Conservation (phyloP, 73 alveolate genomes). For the Diophrys sp. region DNA sequence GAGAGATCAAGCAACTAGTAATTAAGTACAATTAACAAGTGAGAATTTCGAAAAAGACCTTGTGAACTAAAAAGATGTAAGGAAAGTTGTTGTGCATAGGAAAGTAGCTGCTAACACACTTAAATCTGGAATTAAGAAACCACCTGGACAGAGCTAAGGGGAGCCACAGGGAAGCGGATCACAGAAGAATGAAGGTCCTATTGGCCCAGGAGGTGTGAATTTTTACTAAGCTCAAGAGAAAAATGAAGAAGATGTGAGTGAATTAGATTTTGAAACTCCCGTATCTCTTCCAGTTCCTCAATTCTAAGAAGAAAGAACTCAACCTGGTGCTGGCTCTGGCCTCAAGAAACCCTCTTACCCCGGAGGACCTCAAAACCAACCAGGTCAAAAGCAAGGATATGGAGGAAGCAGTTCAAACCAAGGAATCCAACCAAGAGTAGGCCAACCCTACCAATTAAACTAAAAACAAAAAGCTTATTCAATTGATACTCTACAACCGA, state of each 20-base stretch:
- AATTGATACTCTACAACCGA: too few species aligned
- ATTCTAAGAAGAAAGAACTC: not conserved
- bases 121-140: too few species aligned
- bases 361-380: not conserved
- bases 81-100: too few species aligned
- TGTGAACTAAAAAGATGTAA: too few species aligned
- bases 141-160: too few species aligned
- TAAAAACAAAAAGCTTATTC: not conserved
- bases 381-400: not conserved
- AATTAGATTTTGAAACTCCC: not conserved
- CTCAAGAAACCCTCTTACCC: not conserved
- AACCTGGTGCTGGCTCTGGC: not conserved
- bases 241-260: not conserved
- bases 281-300: not conserved
- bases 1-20: too few species aligned
- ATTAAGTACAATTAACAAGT: too few species aligned
- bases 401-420: too few species aligned
- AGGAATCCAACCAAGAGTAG: not conserved
- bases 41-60: too few species aligned
- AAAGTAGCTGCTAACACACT: too few species aligned
- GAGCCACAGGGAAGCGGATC: not conserved
- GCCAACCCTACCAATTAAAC: not conserved
- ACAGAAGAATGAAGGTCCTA: not conserved
- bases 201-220: not conserved
- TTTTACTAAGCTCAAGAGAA: not conserved